Evolutionary conservation across 106 monocot species (phyloP).

Genomic region (Narthecium ossifragum): DNA sequence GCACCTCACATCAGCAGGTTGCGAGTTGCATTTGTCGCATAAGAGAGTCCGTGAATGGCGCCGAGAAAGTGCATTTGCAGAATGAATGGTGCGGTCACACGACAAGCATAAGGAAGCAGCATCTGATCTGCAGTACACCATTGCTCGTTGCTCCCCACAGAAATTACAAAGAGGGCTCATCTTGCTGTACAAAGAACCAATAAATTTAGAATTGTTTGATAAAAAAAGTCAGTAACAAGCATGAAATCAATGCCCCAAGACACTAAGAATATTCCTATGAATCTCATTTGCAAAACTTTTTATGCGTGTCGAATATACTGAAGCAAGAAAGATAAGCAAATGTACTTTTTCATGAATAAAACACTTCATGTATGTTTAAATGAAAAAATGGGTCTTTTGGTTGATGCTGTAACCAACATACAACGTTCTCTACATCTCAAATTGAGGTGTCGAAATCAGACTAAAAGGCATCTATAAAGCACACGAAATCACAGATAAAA

Average conservation of each 20-base stretch:
- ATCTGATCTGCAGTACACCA: slow-evolving; percentile 86
- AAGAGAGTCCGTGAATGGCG: slow-evolving; percentile 80
- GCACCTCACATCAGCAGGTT: slow-evolving; percentile 63
- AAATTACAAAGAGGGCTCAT: slow-evolving; percentile 83
- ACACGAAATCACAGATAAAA: no score
- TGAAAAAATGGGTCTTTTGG: background rate
- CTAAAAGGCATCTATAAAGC: no score
- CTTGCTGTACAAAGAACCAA: no score
- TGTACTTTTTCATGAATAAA: background rate
- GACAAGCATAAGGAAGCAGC: slow-evolving; percentile 83
- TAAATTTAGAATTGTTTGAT: no score
- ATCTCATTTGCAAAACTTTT: background rate
- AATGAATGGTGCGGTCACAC: slow-evolving; percentile 84
- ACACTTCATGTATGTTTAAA: no score
- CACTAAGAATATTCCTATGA: background rate
- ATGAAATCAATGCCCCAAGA: background rate
- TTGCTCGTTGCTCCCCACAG: slow-evolving; percentile 69
- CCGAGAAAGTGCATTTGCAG: slow-evolving; percentile 80
- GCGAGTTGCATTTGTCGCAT: slow-evolving; percentile 62
- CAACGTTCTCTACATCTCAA: background rate
- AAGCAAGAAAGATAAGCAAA: background rate
- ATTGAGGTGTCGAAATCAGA: background rate
- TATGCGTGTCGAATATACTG: background rate
- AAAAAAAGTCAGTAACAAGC: background rate
- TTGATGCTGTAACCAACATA: background rate